These are phyloP conservation scores for Neoscytalidium dimidiatum DNA, from an alignment of 2,329 filamentous ascomycete genomes.

Conservation along the genomic window DNA sequence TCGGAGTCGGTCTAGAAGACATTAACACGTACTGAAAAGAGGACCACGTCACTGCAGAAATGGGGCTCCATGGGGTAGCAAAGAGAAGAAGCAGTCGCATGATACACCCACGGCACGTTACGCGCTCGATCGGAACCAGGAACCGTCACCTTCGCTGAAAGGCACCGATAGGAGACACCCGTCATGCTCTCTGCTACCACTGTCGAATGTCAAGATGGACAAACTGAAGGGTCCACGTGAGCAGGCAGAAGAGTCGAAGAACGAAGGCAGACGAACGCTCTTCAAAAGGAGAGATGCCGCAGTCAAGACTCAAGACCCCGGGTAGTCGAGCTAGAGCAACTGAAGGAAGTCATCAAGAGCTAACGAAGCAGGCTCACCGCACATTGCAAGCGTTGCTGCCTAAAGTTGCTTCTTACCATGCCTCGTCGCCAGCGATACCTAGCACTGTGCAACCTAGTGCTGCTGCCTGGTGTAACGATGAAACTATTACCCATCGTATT, in stretches of 20 bases:
- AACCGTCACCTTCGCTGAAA: neutral
- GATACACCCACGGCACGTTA: neutral
- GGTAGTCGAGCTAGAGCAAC: neutral
- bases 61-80: neutral
- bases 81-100: too few relatives aligned
- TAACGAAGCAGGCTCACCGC: neutral
- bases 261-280: neutral
- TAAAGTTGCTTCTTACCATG: neutral
- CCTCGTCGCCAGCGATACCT: too few relatives aligned
- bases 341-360: neutral
- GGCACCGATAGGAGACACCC: neutral
- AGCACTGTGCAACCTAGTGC: neutral
- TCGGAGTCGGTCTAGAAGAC: neutral
- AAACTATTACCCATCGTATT: neutral
- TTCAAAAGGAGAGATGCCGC: neutral
- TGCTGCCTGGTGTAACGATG: neutral
- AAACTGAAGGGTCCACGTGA: neutral
- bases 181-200: too few relatives aligned
- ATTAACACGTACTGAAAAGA: neutral
- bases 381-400: neutral
- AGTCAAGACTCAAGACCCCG: neutral
- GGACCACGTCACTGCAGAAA: neutral
- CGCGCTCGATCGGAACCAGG: neutral
- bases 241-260: neutral
- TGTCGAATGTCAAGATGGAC: neutral